Conservation (phyloP, 78 protist species). For the slime mould (Dictyostelium discoideum) region DNA sequence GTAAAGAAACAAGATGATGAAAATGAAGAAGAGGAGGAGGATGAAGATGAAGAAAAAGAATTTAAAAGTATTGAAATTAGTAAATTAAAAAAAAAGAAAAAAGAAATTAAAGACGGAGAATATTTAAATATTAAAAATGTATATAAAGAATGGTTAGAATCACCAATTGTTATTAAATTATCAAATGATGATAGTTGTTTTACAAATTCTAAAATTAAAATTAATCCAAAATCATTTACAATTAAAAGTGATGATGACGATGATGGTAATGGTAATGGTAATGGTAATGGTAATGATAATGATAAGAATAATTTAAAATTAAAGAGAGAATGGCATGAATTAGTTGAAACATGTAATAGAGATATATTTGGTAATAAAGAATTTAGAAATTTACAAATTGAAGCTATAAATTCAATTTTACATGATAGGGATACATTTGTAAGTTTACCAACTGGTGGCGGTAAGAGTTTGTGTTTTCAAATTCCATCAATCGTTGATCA, state of each 20-base stretch:
- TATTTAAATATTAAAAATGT: not conserved
- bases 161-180: not conserved
- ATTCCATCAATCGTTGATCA: slow-evolving; percentile 74
- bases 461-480: slow-evolving; percentile 96
- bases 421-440: slow-evolving; percentile 70
- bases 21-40: not conserved
- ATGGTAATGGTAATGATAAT: not conserved
- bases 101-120: not conserved
- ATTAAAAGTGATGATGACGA: not conserved
- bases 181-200: not conserved
- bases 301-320: not conserved
- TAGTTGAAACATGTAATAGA: slow-evolving; percentile 11
- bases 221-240: not conserved
- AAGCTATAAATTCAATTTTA: slow-evolving; percentile 72
- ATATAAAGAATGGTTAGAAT: not conserved
- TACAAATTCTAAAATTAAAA: not conserved
- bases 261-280: not conserved
- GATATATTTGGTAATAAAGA: slow-evolving; percentile 22
- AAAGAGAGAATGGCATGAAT: slow-evolving; percentile 25
- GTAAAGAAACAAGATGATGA: not conserved
- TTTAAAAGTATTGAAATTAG: not conserved
- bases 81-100: slow-evolving; percentile 9
- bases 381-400: slow-evolving; percentile 86
- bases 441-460: slow-evolving; percentile 98
- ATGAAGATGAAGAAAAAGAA: not conserved